Conservation (phyloP, 179 eudicot genomes). For the Silene noctiflora region DNA sequence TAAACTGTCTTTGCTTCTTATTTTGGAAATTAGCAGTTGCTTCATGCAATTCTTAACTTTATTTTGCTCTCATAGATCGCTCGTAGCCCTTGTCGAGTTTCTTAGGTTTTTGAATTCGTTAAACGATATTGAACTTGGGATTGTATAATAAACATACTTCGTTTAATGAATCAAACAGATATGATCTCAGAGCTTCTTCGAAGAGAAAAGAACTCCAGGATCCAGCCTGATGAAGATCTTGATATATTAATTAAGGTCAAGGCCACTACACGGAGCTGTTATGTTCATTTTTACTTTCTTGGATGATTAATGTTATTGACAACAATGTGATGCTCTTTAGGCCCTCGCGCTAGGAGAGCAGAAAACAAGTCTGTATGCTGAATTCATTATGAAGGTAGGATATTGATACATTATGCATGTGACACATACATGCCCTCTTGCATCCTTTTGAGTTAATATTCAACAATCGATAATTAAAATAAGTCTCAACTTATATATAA, state of each 20-base stretch:
- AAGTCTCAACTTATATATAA: neutral
- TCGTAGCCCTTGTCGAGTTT: neutral
- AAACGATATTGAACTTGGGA: neutral
- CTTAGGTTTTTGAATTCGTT: neutral
- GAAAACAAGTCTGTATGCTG: slow-evolving; percentile 62
- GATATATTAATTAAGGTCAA: slow-evolving; percentile 67
- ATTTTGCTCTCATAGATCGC: neutral
- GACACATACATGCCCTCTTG: neutral
- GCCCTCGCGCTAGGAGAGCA: slow-evolving; percentile 76
- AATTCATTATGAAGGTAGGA: slow-evolving; percentile 81
- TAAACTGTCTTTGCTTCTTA: neutral
- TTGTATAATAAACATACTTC: neutral
- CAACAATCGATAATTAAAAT: neutral
- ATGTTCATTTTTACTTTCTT: neutral
- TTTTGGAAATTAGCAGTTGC: neutral
- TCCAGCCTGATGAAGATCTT: slow-evolving; percentile 70
- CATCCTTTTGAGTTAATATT: neutral
- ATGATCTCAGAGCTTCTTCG: slow-evolving; percentile 68
- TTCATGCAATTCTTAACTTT: neutral
- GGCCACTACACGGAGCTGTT: neutral
- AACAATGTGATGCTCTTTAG: slow-evolving; percentile 35
- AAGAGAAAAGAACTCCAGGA: slow-evolving; percentile 51
- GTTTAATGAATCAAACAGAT: slow-evolving; percentile 32
- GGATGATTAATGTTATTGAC: neutral
- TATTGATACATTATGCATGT: neutral